Percentiles rank a stretch among this genome's conserved stretches.
phyloP scores from a whole-genome alignment of 768 basidiomycete genomes.

The Termitomyces sp. region DNA sequence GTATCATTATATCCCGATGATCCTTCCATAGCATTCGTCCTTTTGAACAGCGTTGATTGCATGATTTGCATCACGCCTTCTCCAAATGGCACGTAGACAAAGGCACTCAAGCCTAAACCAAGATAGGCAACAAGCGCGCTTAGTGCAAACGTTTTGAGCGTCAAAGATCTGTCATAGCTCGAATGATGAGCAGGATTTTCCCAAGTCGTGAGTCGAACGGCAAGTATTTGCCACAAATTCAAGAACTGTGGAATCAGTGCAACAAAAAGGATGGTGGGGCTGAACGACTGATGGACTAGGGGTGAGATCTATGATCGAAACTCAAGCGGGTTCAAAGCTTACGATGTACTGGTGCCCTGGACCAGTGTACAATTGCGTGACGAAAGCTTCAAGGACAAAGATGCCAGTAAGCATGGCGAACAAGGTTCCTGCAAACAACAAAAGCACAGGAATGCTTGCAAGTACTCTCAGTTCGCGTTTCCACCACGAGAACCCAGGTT shows the following conservation, averaged over 20 bases:
- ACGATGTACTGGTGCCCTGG: slow-evolving; percentile 78
- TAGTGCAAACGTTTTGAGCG: slow-evolving; percentile 87
- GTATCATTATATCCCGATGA: slow-evolving; percentile 24
- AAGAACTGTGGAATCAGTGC: slow-evolving; percentile 78
- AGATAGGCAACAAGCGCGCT: slow-evolving; percentile 89
- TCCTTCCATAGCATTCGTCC: slow-evolving; percentile 10
- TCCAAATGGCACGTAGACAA: slow-evolving; percentile 93
- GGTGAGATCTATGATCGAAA: neutral
- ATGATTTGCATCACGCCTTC: slow-evolving; percentile 69
- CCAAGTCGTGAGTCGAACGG: slow-evolving; percentile 72
- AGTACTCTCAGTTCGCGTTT: slow-evolving; percentile 62
- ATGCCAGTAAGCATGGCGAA: slow-evolving; percentile 72
- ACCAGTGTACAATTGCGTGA: slow-evolving; percentile 84
- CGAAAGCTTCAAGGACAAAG: slow-evolving; percentile 87
- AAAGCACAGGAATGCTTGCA: slow-evolving; percentile 66
- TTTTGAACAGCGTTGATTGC: slow-evolving; percentile 37
- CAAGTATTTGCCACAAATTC: slow-evolving; percentile 63
- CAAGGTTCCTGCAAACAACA: slow-evolving; percentile 67
- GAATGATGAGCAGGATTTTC: slow-evolving; percentile 88
- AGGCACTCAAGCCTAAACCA: slow-evolving; percentile 88
- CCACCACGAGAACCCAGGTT: slow-evolving; percentile 65
- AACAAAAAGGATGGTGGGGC: slow-evolving; percentile 81
- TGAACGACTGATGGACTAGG: slow-evolving; percentile 50
- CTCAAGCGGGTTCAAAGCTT: slow-evolving; percentile 23
- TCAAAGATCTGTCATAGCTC: slow-evolving; percentile 72